Evolutionary conservation across 2,329 filamentous ascomycete species (phyloP).

Genomic region (Penicillium sp.): DNA sequence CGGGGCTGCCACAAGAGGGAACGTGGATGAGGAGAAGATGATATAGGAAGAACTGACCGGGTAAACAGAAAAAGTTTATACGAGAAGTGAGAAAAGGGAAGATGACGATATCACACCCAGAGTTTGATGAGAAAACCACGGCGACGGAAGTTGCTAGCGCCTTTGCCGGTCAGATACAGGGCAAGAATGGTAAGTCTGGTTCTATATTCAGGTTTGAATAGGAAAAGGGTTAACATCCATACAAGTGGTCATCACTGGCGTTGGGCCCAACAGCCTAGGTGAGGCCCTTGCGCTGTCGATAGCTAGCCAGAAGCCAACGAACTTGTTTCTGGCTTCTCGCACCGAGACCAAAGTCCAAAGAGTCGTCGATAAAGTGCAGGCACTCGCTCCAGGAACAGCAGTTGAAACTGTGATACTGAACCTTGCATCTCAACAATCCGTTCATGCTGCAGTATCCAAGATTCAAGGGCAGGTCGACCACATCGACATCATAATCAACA

Average conservation of each 20-base stretch:
- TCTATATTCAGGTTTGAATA: neutral
- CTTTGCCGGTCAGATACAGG: conserved; percentile 21
- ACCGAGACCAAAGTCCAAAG: conserved; percentile 32
- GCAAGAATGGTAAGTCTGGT: conserved; percentile 15
- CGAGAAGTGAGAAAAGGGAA: neutral
- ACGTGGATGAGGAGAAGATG: neutral
- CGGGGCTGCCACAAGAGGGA: neutral
- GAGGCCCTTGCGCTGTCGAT: conserved; percentile 32
- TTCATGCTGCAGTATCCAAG: conserved; percentile 25
- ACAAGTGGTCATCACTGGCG: conserved; percentile 43
- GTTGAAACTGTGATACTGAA: conserved; percentile 19
- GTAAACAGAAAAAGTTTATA: neutral
- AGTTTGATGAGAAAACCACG: conserved; percentile 35
- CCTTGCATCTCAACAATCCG: conserved; percentile 28
- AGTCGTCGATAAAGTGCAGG: conserved; percentile 26
- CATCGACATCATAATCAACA: conserved; percentile 35
- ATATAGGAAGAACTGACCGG: neutral
- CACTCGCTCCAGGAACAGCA: neutral
- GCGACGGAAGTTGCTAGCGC: conserved; percentile 35
- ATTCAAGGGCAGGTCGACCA: conserved; percentile 18
- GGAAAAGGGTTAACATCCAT: neutral
- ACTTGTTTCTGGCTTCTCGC: conserved; percentile 42
- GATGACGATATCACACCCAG: conserved; percentile 35
- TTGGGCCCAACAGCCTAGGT: conserved; percentile 37
- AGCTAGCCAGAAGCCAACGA: conserved; percentile 30